Evolutionary conservation across 148 eudicot species (phyloP).

Genomic region (Salicornia ramosissima): DNA sequence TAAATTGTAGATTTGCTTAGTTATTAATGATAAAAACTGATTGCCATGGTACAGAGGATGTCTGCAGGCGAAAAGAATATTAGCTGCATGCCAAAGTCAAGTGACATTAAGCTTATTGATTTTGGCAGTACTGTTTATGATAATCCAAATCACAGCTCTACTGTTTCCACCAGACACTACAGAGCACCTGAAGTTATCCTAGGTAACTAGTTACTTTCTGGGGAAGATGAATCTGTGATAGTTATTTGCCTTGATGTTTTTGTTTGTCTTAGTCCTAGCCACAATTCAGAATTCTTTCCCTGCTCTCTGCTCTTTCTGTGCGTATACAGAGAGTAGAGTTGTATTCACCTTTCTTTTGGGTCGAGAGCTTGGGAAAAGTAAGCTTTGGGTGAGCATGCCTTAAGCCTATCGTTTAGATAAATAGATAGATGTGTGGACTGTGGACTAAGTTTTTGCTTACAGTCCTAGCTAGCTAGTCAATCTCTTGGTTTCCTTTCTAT

Average conservation of each 20-base stretch:
- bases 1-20: slow-evolving; percentile 21
- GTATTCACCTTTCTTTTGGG: not conserved
- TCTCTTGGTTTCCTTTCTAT: not conserved
- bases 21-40: slow-evolving; percentile 25
- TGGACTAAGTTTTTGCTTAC: not conserved
- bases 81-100: slow-evolving; percentile 82
- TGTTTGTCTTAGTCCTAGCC: not conserved
- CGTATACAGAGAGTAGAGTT: not conserved
- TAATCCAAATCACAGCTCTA: slow-evolving; percentile 68
- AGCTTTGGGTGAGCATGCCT: not conserved
- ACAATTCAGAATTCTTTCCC: not conserved
- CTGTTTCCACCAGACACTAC: slow-evolving; percentile 88
- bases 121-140: slow-evolving; percentile 86
- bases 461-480: not conserved
- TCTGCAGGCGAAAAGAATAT: slow-evolving; percentile 43
- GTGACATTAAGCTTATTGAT: slow-evolving; percentile 90
- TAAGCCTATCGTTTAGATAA: not conserved
- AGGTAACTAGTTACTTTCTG: slow-evolving; percentile 57
- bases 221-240: slow-evolving; percentile 19
- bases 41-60: slow-evolving; percentile 56
- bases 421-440: not conserved
- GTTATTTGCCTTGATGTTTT: not conserved
- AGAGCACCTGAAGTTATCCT: slow-evolving; percentile 94
- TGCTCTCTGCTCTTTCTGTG: not conserved
- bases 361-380: not conserved